Percentiles rank a stretch among this genome's conserved stretches.
These are phyloP conservation scores for Amphichorda felina DNA, from an alignment of 2,329 filamentous ascomycete species.

Conservation along the genomic window DNA sequence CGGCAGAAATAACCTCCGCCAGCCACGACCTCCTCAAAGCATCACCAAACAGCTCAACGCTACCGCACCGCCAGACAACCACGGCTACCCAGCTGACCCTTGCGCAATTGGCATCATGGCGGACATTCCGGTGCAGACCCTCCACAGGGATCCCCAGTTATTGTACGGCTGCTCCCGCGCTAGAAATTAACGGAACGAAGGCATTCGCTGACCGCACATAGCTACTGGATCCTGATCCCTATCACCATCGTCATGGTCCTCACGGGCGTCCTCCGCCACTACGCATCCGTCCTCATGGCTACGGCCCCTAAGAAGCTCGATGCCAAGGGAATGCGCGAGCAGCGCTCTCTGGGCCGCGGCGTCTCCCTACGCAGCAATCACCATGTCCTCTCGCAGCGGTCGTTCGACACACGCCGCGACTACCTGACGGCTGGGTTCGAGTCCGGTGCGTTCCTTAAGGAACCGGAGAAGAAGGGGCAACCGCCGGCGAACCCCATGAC, in stretches of 20 bases:
- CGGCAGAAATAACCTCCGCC: slow-evolving; percentile 10
- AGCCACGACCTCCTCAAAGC: neutral
- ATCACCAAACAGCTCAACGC: slow-evolving; percentile 1
- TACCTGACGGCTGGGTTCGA: slow-evolving; percentile 73
- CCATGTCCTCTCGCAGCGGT: slow-evolving; percentile 62
- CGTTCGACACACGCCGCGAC: slow-evolving; percentile 73
- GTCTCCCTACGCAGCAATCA: slow-evolving; percentile 76
- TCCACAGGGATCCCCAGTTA: slow-evolving; percentile 94
- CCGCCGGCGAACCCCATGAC: slow-evolving; percentile 88
- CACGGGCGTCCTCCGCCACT: slow-evolving; percentile 92
- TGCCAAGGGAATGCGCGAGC: slow-evolving; percentile 68
- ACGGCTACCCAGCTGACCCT: too few relatives aligned
- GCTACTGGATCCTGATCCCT: slow-evolving; percentile 97
- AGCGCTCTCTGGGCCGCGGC: slow-evolving; percentile 72
- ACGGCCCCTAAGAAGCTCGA: slow-evolving; percentile 73
- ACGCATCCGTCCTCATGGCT: slow-evolving; percentile 85
- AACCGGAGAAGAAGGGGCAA: slow-evolving; percentile 75
- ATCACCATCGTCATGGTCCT: slow-evolving; percentile 98
- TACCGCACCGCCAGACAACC: too few relatives aligned
- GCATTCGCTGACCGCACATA: slow-evolving; percentile 24
- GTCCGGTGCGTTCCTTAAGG: slow-evolving; percentile 78
- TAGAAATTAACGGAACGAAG: neutral
- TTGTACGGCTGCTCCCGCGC: slow-evolving; percentile 53
- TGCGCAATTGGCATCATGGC: slow-evolving; percentile 47
- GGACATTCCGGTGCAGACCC: slow-evolving; percentile 79